A percentile compares a stretch with the other conserved stretches of the same genome.
These are phyloP conservation scores for Plasmodium vinckei DNA, from an alignment of 169 alveolate species.

Conservation along the genomic window DNA sequence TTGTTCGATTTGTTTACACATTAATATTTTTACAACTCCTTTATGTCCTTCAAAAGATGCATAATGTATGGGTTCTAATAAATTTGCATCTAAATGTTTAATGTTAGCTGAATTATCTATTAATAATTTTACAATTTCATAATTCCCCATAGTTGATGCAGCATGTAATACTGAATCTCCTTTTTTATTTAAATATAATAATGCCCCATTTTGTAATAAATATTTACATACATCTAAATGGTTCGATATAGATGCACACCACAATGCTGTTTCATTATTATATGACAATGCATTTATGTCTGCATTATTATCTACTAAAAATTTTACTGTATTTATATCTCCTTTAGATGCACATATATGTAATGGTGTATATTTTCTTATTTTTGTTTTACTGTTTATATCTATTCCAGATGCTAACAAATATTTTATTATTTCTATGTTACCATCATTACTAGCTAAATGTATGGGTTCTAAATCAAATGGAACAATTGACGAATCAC, in stretches of 20 bases:
- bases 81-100: constrained; percentile 31
- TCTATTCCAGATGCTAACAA: constrained; percentile 23
- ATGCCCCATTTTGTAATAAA: constrained; percentile 34
- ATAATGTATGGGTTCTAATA: constrained; percentile 53
- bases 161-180: constrained; percentile 82
- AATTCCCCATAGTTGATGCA: constrained; percentile 82
- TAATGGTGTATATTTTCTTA: constrained; percentile 52
- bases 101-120: constrained; percentile 76
- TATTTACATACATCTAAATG: constrained; percentile 46
- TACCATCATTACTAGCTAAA: constrained; percentile 68
- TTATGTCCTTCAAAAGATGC: constrained; percentile 76
- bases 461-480: constrained; percentile 61
- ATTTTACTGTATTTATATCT: constrained; percentile 40
- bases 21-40: constrained; percentile 55
- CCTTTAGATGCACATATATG: constrained; percentile 72
- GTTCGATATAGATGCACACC: constrained; percentile 74
- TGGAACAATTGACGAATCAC: not conserved
- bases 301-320: constrained; percentile 45
- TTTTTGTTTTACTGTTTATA: constrained; percentile 48
- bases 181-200: constrained; percentile 19
- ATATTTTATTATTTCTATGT: constrained; percentile 45
- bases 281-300: constrained; percentile 54
- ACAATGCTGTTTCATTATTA: constrained; percentile 62
- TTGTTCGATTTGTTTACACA: constrained; percentile 47
- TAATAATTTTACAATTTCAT: constrained; percentile 76